A percentile compares a stretch with the other conserved stretches of the same genome.
phyloP scores from a whole-genome alignment of 164 flowering plant genomes.

The Liriodendron chinense region DNA sequence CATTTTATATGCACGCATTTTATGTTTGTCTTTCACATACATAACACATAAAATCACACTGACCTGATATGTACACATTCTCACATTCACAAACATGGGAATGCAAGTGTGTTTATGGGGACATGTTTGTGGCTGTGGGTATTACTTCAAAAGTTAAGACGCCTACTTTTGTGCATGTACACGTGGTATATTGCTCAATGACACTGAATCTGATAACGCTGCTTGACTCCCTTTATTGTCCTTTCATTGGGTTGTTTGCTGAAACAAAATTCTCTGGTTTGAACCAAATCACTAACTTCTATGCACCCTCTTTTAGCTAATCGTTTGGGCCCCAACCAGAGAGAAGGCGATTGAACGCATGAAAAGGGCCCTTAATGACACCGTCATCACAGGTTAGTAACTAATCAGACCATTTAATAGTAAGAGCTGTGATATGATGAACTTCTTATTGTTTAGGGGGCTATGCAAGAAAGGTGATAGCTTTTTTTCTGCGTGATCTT shows the following conservation, averaged over 20 bases:
- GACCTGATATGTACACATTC: neutral
- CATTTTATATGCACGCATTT: neutral
- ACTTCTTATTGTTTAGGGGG: too few relatives aligned
- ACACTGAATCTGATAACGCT: neutral
- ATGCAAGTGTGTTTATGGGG: neutral
- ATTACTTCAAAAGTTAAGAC: neutral
- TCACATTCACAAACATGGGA: neutral
- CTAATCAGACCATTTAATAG: neutral
- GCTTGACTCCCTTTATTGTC: neutral
- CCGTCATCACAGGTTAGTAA: slow-evolving; percentile 66
- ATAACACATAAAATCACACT: neutral
- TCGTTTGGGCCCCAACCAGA: slow-evolving; percentile 98
- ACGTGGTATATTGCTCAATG: neutral
- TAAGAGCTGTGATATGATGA: neutral
- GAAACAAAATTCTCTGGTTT: neutral
- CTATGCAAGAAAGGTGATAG: too few relatives aligned
- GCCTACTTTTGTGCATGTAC: neutral
- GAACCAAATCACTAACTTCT: slow-evolving; percentile 4
- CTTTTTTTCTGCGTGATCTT: too few relatives aligned
- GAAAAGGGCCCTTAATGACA: slow-evolving; percentile 97
- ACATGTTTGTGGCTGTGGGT: neutral
- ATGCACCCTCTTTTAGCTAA: slow-evolving; percentile 49
- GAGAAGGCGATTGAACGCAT: slow-evolving; percentile 94
- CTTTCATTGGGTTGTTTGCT: neutral
- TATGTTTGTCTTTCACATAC: neutral